Conservation (phyloP, 768 basidiomycete species). For the Lactifluus rugatus region DNA sequence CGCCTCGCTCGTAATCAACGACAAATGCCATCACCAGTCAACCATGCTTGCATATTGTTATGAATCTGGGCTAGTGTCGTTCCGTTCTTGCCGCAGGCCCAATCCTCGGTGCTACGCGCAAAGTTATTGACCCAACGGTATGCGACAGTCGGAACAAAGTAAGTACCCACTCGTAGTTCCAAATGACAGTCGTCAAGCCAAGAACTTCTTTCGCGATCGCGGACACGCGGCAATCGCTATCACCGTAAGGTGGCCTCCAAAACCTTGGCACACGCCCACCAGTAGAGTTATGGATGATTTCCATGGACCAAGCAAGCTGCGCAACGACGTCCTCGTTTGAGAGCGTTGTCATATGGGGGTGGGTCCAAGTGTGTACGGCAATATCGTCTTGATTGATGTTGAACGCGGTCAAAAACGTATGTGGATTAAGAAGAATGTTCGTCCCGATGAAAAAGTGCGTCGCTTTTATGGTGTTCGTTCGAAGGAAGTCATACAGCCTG, state of each 20-base stretch:
- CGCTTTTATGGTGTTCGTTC: conserved; percentile 51
- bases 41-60: conserved; percentile 11
- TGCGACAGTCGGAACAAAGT: not conserved
- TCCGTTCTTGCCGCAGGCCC: conserved; percentile 42
- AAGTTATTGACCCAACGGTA: not conserved
- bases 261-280: conserved; percentile 33
- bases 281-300: conserved; percentile 43
- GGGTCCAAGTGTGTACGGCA: conserved; percentile 36
- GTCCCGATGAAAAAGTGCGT: conserved; percentile 89
- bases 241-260: conserved; percentile 34
- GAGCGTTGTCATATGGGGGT: conserved; percentile 42
- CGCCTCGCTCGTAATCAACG: not conserved
- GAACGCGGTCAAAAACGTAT: conserved; percentile 46
- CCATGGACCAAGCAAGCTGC: conserved; percentile 43
- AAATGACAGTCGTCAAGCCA: conserved; percentile 34
- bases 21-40: not conserved
- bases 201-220: conserved; percentile 40
- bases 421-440: conserved; percentile 54
- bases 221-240: conserved; percentile 38
- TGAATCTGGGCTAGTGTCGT: conserved; percentile 33
- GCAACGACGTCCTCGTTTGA: conserved; percentile 38
- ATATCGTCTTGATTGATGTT: conserved; percentile 29
- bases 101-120: conserved; percentile 58
- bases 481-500: conserved; percentile 55
- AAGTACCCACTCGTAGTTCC: conserved; percentile 32